A percentile compares a stretch with the other conserved stretches of the same genome.
Evolutionary conservation across 345 rosid species (phyloP).

Genomic region (Capsella bursapastoris): DNA sequence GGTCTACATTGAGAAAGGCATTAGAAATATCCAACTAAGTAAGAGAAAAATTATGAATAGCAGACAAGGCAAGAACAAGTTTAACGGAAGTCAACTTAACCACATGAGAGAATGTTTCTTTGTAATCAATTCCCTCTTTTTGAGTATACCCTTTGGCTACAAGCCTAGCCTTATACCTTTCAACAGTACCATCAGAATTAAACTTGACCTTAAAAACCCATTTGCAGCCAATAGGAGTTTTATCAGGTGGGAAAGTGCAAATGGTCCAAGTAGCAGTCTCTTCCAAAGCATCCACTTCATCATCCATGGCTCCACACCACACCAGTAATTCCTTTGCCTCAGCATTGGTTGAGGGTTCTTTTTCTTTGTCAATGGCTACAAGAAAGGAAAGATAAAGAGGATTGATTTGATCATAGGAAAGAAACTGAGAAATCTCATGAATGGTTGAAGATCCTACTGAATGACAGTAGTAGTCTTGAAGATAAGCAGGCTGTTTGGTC

Average conservation of each 20-base stretch:
- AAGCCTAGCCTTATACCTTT: neutral
- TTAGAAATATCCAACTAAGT: neutral
- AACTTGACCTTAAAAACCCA: neutral
- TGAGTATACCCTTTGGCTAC: neutral
- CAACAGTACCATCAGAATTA: neutral
- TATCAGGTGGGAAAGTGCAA: neutral
- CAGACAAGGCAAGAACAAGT: neutral
- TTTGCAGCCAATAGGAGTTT: neutral
- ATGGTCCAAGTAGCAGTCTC: neutral
- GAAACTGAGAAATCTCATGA: neutral
- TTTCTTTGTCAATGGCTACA: neutral
- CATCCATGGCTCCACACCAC: neutral
- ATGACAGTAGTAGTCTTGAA: neutral
- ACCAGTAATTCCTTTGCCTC: neutral
- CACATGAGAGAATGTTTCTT: neutral
- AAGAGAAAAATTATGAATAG: neutral
- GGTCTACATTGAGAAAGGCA: neutral
- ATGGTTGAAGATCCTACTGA: neutral
- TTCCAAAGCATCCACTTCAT: neutral
- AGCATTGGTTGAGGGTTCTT: neutral
- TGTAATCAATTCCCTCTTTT: neutral
- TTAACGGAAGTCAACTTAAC: neutral
- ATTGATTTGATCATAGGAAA: neutral
- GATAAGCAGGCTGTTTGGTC: neutral
- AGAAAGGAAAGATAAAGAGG: neutral